phyloP scores from a whole-genome alignment of 2,329 filamentous ascomycete genomes.

The Immersiporthe knoxdaviesiana region DNA sequence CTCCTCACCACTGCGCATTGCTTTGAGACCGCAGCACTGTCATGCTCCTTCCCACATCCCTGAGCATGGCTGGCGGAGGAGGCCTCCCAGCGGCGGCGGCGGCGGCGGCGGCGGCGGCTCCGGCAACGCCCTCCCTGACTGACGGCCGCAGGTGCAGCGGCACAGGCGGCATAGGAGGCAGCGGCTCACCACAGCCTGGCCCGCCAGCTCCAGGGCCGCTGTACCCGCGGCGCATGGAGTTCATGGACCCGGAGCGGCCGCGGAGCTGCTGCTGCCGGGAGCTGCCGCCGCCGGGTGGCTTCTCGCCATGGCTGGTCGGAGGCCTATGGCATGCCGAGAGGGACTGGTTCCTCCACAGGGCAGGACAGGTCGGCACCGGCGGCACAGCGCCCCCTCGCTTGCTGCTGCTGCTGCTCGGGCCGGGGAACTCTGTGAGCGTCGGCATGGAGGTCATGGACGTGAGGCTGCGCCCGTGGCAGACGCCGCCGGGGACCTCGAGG shows the following conservation, averaged over 20 bases:
- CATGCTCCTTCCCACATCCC: not conserved
- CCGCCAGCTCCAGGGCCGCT: slow-evolving; percentile 4
- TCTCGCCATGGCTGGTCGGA: slow-evolving; percentile 27
- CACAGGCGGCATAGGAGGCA: slow-evolving; percentile 25
- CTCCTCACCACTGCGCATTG: slow-evolving; percentile 3
- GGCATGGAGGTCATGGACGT: slow-evolving; percentile 14
- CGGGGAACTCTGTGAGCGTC: slow-evolving; percentile 1
- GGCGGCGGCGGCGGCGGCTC: too few species aligned
- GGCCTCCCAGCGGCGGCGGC: not conserved
- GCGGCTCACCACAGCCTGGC: slow-evolving; percentile 6
- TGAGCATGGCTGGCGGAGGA: not conserved
- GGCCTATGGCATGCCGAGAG: slow-evolving; percentile 14
- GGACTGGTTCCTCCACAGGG: slow-evolving; percentile 15
- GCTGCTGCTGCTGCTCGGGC: not conserved
- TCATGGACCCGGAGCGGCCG: slow-evolving; percentile 15
- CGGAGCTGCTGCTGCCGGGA: slow-evolving; percentile 16
- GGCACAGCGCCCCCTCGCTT: not conserved
- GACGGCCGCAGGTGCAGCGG: slow-evolving; percentile 21
- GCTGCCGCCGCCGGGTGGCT: not conserved
- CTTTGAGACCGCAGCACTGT: not conserved
- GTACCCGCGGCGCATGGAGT: slow-evolving; percentile 18
- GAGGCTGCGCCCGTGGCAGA: slow-evolving; percentile 2
- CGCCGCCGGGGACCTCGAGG: slow-evolving; percentile 19
- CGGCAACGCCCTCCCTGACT: slow-evolving; percentile 16
- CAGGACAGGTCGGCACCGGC: not conserved